phyloP scores from a whole-genome alignment of 1,284 basidiomycete genomes.

The Trichosporon coremiiforme region DNA sequence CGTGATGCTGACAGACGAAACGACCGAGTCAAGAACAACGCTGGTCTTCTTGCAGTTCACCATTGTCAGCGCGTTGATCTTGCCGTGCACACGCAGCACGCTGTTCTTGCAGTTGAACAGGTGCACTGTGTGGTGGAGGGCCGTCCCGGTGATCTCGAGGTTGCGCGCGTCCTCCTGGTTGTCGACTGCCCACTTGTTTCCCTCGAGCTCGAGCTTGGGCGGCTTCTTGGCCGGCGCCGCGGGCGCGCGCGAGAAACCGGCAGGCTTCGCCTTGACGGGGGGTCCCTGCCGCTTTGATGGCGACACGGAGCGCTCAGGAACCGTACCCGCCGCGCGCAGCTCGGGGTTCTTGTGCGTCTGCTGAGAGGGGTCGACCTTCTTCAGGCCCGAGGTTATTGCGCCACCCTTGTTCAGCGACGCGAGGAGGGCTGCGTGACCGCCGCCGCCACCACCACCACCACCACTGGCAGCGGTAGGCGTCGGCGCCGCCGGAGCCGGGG shows the following conservation, averaged over 20 bases:
- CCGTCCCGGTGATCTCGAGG: conserved; percentile 75
- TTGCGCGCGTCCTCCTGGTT: conserved; percentile 81
- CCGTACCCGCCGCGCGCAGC: conserved; percentile 68
- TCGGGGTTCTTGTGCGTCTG: conserved; percentile 99
- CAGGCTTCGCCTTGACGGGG: conserved; percentile 68
- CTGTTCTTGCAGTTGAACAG: conserved; percentile 89
- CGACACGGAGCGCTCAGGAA: conserved; percentile 60
- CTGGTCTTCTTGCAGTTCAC: conserved; percentile 89
- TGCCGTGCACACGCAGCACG: conserved; percentile 86
- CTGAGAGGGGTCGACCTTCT: conserved; percentile 92
- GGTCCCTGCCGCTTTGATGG: conserved; percentile 30
- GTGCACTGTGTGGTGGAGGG: conserved; percentile 83
- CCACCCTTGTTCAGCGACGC: conserved; percentile 88
- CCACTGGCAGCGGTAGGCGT: conserved; percentile 45
- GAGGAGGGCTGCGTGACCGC: conserved; percentile 83
- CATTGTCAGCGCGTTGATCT: conserved; percentile 91
- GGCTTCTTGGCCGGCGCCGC: conserved; percentile 74
- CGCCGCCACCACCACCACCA: conserved; percentile 60
- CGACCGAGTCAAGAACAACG: conserved; percentile 85
- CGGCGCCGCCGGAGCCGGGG: conserved; percentile 57
- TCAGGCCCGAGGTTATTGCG: conserved; percentile 83
- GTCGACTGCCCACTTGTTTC: conserved; percentile 94
- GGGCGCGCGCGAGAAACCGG: conserved; percentile 61
- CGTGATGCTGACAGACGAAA: conserved; percentile 85
- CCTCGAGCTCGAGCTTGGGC: conserved; percentile 84